phyloP scores from a whole-genome alignment of 2,329 filamentous ascomycete species.

The Graphilbum sp. region DNA sequence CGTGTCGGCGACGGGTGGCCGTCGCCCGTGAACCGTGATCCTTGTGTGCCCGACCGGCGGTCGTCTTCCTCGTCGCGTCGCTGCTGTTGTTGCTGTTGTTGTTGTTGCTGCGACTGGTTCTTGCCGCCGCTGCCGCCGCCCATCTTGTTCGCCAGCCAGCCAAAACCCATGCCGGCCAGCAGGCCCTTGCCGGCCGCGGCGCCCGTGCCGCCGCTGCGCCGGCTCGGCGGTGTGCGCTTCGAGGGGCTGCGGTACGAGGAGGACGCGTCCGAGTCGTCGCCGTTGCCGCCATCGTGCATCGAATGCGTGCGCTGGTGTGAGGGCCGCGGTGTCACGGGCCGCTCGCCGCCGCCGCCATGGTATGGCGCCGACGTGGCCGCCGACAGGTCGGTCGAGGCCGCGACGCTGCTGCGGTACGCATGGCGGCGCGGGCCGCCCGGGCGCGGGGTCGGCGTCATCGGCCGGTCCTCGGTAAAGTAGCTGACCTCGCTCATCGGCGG shows the following conservation, averaged over 20 bases:
- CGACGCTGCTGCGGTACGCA: no score
- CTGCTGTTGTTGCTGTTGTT: constrained; percentile 28
- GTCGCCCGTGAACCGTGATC: constrained; percentile 55
- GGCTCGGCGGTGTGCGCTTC: constrained; percentile 28
- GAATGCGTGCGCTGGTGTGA: constrained; percentile 28
- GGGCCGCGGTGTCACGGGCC: constrained; percentile 29
- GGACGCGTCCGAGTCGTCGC: constrained; percentile 39
- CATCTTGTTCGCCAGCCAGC: constrained; percentile 51
- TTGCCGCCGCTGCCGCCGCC: constrained; percentile 38
- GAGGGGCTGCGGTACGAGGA: constrained; percentile 45
- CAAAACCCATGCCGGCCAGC: constrained; percentile 46
- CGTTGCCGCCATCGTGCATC: constrained; percentile 16
- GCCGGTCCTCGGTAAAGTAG: constrained; percentile 16
- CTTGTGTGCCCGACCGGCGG: constrained; percentile 40
- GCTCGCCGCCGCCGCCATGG: no score
- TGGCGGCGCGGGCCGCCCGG: not conserved
- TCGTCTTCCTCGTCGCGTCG: constrained; percentile 32
- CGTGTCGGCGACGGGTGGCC: constrained; percentile 36
- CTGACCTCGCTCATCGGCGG: constrained; percentile 28
- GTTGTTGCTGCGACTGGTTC: not conserved
- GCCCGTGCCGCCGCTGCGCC: not conserved
- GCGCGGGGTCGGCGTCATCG: constrained; percentile 23
- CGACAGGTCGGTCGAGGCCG: not conserved
- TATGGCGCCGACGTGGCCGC: not conserved
- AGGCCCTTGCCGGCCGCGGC: constrained; percentile 34